These are phyloP conservation scores for Aspergillus ruber DNA, from an alignment of 2,329 filamentous ascomycete species.

Conservation along the genomic window DNA sequence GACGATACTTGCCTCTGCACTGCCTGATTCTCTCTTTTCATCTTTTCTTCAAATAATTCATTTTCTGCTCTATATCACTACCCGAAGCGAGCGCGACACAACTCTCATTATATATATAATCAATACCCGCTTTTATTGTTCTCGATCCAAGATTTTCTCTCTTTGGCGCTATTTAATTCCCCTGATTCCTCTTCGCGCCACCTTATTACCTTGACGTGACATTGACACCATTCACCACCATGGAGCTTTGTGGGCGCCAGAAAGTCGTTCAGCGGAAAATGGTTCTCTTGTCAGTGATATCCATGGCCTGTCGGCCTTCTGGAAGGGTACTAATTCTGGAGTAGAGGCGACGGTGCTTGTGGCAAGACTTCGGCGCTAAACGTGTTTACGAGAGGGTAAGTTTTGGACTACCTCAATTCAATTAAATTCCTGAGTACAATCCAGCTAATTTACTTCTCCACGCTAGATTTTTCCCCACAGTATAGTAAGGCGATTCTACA, in stretches of 20 bases:
- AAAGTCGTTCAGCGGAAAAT: constrained; percentile 95
- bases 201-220: neutral
- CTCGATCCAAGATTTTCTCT: neutral
- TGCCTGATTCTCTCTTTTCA: constrained; percentile 15
- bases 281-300: constrained; percentile 64
- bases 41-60: constrained; percentile 12
- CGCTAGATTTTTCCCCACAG: constrained; percentile 84
- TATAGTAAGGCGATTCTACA: constrained; percentile 59
- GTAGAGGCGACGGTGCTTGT: constrained; percentile 87
- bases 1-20: constrained; percentile 12
- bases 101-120: neutral
- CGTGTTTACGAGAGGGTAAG: constrained; percentile 94
- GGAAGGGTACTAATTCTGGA: constrained; percentile 15
- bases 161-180: neutral
- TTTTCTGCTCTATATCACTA: constrained; percentile 1
- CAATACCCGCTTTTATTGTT: no score
- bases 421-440: neutral
- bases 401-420: constrained; percentile 4
- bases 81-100: neutral
- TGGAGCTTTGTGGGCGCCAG: constrained; percentile 61
- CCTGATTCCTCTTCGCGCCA: neutral
- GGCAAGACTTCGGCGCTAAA: constrained; percentile 96
- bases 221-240: constrained; percentile 21
- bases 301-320: neutral
- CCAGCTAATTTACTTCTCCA: constrained; percentile 12